Conservation (phyloP, 768 basidiomycete species). For the Suillus subalutaceus region DNA sequence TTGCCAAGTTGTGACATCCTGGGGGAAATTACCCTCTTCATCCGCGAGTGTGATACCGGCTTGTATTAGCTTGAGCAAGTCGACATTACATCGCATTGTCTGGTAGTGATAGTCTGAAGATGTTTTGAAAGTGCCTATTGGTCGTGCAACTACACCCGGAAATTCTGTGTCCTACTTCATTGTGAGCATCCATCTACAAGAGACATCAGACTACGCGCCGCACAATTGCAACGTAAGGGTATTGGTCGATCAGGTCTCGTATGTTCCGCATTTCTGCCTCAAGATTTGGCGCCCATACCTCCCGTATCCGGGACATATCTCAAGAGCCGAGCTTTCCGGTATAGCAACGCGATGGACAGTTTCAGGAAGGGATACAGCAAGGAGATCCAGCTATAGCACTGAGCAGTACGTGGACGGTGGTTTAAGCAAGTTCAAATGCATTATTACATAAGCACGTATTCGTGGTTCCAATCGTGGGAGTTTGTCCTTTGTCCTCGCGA, state of each 20-base stretch:
- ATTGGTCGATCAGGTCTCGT: conserved; percentile 83
- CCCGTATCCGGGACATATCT: conserved; percentile 80
- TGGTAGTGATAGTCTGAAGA: conserved; percentile 99
- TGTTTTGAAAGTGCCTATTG: conserved; percentile 94
- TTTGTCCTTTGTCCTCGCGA: background rate
- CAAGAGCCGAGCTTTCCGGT: background rate
- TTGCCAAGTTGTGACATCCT: conserved; percentile 95
- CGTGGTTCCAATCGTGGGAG: background rate
- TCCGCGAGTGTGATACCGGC: conserved; percentile 94
- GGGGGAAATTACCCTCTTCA: conserved; percentile 89
- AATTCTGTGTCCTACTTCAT: conserved; percentile 90
- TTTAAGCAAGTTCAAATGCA: background rate
- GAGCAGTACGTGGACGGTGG: background rate
- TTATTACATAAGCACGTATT: conserved; percentile 28
- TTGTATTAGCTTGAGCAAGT: conserved; percentile 96
- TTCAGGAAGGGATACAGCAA: background rate
- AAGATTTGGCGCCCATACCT: conserved; percentile 95
- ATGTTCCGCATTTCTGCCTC: conserved; percentile 91
- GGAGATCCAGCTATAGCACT: background rate
- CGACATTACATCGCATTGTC: conserved; percentile 99
- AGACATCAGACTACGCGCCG: conserved; percentile 27
- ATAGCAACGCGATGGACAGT: background rate
- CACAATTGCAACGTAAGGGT: conserved; percentile 96
- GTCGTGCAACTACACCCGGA: conserved; percentile 96
- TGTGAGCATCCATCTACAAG: conserved; percentile 24